Conservation (phyloP, 371 early-diverging fungal species). For the Syncephalastrum racemosum region DNA sequence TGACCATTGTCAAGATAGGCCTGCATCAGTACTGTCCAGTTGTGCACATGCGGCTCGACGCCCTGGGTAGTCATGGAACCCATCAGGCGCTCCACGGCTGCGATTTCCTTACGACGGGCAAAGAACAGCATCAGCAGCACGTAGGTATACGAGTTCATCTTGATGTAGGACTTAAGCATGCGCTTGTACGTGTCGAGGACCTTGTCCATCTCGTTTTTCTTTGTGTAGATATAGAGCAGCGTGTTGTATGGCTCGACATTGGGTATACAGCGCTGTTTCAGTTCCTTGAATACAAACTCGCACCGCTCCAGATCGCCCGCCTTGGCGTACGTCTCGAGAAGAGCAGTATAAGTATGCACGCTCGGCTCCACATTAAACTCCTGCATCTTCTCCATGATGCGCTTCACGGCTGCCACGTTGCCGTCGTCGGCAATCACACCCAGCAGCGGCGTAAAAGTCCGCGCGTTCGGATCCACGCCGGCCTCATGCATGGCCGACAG, state of each 20-base stretch:
- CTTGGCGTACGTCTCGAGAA: conserved; percentile 48
- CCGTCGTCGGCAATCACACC: conserved; percentile 32
- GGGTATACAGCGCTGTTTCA: conserved; percentile 22
- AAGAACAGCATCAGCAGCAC: conserved; percentile 41
- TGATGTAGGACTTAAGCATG: conserved; percentile 29
- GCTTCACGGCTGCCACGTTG: conserved; percentile 19
- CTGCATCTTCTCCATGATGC: conserved; percentile 26
- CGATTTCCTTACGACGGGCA: conserved; percentile 29
- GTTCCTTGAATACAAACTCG: conserved; percentile 29
- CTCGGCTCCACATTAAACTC: conserved; percentile 24
- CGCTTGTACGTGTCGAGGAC: conserved; percentile 37
- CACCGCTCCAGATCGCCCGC: conserved; percentile 38
- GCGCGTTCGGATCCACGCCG: conserved; percentile 9
- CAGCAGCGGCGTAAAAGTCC: conserved; percentile 30
- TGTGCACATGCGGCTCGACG: conserved; percentile 24
- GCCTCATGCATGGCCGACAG: conserved; percentile 27
- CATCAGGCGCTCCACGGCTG: conserved; percentile 37
- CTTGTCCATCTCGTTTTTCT: conserved; percentile 40
- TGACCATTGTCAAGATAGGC: conserved; percentile 29
- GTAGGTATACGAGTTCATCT: conserved; percentile 32
- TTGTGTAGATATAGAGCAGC: conserved; percentile 33
- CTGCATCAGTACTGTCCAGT: conserved; percentile 41
- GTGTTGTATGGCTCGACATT: conserved; percentile 33
- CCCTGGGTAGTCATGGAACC: conserved; percentile 32
- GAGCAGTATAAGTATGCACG: conserved; percentile 24